A percentile compares a stretch with the other conserved stretches of the same genome.
These are phyloP conservation scores for Rauvolfia tetraphylla DNA, from an alignment of 257 asterid species.

Conservation along the genomic window DNA sequence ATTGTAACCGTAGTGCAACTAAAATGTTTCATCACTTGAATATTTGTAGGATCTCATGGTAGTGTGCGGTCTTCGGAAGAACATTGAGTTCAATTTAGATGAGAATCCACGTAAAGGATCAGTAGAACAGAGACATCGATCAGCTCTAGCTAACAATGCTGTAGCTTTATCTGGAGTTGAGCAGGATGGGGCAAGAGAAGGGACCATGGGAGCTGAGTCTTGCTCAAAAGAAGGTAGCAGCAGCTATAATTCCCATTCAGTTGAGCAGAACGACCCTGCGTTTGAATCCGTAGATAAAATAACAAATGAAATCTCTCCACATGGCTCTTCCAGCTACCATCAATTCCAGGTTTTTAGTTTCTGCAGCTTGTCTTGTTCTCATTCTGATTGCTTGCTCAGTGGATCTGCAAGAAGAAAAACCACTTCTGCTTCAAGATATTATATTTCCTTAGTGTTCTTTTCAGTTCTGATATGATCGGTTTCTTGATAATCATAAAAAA, in stretches of 20 bases:
- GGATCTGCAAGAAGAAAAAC: background rate
- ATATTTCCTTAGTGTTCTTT: background rate
- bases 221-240: conserved; percentile 53
- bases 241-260: conserved; percentile 52
- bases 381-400: background rate
- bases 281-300: conserved; percentile 47
- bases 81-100: conserved; percentile 54
- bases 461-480: background rate
- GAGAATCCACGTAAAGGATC: conserved; percentile 27
- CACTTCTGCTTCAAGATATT: background rate
- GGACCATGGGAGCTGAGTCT: conserved; percentile 28
- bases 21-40: background rate
- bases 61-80: conserved; percentile 77
- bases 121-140: conserved; percentile 17
- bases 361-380: background rate
- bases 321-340: conserved; percentile 24
- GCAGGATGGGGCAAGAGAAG: conserved; percentile 28
- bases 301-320: conserved; percentile 25
- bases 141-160: conserved; percentile 16
- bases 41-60: conserved; percentile 61
- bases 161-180: conserved; percentile 35
- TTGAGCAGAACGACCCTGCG: conserved; percentile 43
- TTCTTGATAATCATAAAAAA: no score
- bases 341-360: conserved; percentile 26
- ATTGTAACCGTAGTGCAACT: background rate